These are phyloP conservation scores for Spiromastix sp. DNA, from an alignment of 2,329 filamentous ascomycete genomes.

Conservation along the genomic window DNA sequence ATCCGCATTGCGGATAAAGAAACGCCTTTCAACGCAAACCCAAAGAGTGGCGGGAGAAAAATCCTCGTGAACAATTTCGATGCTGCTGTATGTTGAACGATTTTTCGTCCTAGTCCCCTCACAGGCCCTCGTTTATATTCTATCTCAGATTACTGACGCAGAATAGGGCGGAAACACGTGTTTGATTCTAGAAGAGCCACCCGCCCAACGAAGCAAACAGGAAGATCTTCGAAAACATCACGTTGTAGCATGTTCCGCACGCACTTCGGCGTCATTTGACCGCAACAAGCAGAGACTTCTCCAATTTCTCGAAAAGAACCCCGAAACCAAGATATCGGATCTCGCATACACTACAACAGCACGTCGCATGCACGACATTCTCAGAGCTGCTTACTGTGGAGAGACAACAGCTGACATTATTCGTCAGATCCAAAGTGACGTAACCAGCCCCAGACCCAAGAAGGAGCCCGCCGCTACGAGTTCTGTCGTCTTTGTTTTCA, in stretches of 20 bases:
- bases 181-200: slow-evolving; percentile 4
- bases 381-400: slow-evolving; percentile 1
- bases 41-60: too few species aligned
- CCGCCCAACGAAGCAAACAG: too few species aligned
- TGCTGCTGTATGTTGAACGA: too few species aligned
- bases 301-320: slow-evolving; percentile 41
- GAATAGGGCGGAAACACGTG: slow-evolving; percentile 57
- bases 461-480: too few species aligned
- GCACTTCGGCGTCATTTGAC: slow-evolving; percentile 34
- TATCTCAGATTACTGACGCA: too few species aligned
- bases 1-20: slow-evolving; percentile 32
- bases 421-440: too few species aligned
- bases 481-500: slow-evolving; percentile 27
- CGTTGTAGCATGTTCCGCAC: slow-evolving; percentile 46
- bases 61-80: slow-evolving; percentile 69
- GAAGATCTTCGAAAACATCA: slow-evolving; percentile 40
- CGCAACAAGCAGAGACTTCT: slow-evolving; percentile 46
- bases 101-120: too few species aligned
- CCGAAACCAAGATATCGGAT: slow-evolving; percentile 37
- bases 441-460: too few species aligned
- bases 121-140: too few species aligned
- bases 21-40: slow-evolving; percentile 28
- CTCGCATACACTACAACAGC: slow-evolving; percentile 56
- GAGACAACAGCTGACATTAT: too few species aligned
- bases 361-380: slow-evolving; percentile 36